Evolutionary conservation across 306 rosid species (phyloP).

Genomic region (Cucumis hystrix): DNA sequence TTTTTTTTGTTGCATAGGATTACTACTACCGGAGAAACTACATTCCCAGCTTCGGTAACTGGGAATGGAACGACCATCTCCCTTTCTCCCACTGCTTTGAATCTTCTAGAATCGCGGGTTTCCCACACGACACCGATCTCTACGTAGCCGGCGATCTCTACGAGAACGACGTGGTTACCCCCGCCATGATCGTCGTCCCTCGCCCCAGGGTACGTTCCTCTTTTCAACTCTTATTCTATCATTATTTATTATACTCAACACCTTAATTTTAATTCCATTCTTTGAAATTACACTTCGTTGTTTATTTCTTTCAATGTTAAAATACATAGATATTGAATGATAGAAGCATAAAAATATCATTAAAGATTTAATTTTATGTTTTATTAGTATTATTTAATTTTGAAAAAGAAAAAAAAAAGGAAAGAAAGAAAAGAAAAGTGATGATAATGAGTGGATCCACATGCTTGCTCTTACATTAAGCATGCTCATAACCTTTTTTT

Average conservation of each 20-base stretch:
- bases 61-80: slow-evolving; percentile 81
- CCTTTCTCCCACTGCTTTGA: slow-evolving; percentile 89
- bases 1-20: slow-evolving; percentile 22
- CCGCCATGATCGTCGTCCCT: slow-evolving; percentile 85
- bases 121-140: slow-evolving; percentile 41
- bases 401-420: too few relatives aligned
- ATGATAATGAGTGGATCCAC: slow-evolving; percentile 1
- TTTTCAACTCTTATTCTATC: too few relatives aligned
- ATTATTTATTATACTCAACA: too few relatives aligned
- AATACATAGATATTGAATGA: too few relatives aligned
- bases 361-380: too few relatives aligned
- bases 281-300: too few relatives aligned
- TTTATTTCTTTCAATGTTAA: too few relatives aligned
- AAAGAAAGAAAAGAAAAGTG: background rate
- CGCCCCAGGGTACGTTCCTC: slow-evolving; percentile 39
- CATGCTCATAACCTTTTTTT: background rate
- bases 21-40: slow-evolving; percentile 35
- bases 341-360: too few relatives aligned
- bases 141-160: slow-evolving; percentile 65
- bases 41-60: slow-evolving; percentile 83
- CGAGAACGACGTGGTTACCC: slow-evolving; percentile 55
- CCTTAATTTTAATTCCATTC: too few relatives aligned
- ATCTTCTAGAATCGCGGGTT: slow-evolving; percentile 49
- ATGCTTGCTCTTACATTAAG: background rate
- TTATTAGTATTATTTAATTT: too few relatives aligned